Evolutionary conservation across 345 rosid genomes (phyloP), one percentile per base, ranked within the genome.

Genomic region (Syzygium jambos): DNA sequence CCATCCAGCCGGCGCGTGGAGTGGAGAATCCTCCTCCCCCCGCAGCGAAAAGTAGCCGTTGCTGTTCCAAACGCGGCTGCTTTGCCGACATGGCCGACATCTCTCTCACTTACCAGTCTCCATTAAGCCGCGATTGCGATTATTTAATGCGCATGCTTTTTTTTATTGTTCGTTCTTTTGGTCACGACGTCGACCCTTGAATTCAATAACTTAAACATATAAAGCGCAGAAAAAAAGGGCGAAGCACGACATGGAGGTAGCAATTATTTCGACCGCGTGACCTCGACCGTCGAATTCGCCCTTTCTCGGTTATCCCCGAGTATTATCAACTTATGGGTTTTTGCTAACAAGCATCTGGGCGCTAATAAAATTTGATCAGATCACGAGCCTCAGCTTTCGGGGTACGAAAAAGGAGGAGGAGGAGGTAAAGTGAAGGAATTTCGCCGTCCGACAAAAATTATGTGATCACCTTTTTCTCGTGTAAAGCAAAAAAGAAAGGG

Each of bases 281-380:
- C 27, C 14, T 19, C 21, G 0, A 38, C 25, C 27, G 21, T 38
- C 4, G 82, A 38, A 73, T 73, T 73, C 0, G 38, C 11, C 27
- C 1, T 38, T 19, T 68, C 1, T 19, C 27, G 3, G 0, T 73
- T 11, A 10, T 14, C 13, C 13, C 19, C 0, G 0, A 38, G 82
- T 1, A 1, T 17, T 2, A 3, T 34, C 11, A 34, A 34, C 2
- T 8, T 30, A 0, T 34, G 9, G 23, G 23, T 3, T 65, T 55
- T 30, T 17, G 12, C 43, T 68, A 34, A 68, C 6, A 68, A 65
- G 6, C 22, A 73, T 38, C 0, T 0, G 7, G 0, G 7, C 23
- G 10, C 0, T 34, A 3, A 21, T 34, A 17, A 34, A 34, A 34
- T 73, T 34, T 34, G 25, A 73, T 73, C 0, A 34, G 2, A 19